Evolutionary conservation across 176 grass and related monocot species (phyloP).

Genomic region (Oryza coarctata): DNA sequence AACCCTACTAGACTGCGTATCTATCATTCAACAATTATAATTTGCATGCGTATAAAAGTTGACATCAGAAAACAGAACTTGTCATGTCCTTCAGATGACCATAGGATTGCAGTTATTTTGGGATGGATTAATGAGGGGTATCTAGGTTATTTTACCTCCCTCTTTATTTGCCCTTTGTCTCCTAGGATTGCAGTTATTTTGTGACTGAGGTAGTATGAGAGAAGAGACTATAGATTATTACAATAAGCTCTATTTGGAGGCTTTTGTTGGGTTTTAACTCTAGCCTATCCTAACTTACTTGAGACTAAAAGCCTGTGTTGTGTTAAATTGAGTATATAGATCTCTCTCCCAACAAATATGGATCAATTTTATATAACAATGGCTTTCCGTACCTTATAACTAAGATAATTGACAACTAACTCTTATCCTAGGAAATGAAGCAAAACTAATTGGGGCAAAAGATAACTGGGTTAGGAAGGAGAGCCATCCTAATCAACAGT

Average conservation of each 20-base stretch:
- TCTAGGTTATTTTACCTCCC: no score
- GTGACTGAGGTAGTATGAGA: no score
- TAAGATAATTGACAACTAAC: not conserved
- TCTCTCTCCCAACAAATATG: not conserved
- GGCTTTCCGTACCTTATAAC: not conserved
- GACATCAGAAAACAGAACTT: not conserved
- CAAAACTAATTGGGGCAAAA: not conserved
- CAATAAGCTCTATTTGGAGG: not conserved
- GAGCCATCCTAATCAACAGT: not conserved
- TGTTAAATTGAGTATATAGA: no score
- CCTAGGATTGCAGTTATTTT: no score
- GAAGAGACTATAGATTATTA: no score
- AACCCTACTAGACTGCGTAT: not conserved
- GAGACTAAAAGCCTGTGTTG: no score
- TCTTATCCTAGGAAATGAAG: not conserved
- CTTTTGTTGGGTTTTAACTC: no score
- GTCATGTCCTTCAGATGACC: not conserved
- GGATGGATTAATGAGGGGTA: no score
- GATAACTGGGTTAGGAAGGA: not conserved
- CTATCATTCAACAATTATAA: not conserved
- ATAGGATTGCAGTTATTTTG: no score
- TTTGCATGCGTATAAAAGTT: constrained; percentile 16
- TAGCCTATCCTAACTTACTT: no score
- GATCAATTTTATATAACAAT: not conserved
- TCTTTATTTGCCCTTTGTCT: no score